Conservation (phyloP, 805 yeast genomes). For the Kodamaea hsintzibuensis region DNA sequence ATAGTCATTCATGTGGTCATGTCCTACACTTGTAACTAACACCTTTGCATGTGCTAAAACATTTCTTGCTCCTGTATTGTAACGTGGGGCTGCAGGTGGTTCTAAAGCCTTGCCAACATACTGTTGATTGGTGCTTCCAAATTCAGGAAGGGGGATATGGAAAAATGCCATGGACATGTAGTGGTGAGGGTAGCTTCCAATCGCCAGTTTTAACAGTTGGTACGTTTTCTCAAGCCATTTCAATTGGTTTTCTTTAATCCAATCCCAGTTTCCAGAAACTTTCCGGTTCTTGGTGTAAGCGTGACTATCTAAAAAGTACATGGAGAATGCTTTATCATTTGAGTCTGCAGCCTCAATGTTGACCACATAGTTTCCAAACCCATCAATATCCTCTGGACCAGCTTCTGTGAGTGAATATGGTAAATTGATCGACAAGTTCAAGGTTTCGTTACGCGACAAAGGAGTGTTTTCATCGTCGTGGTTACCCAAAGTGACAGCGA, state of each 20-base stretch:
- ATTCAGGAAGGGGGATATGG: constrained; percentile 94
- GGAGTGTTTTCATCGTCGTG: constrained; percentile 87
- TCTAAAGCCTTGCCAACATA: constrained; percentile 69
- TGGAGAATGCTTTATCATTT: constrained; percentile 46
- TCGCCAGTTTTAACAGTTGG: constrained; percentile 15
- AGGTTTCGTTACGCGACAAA: constrained; percentile 57
- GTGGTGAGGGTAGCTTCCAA: constrained; percentile 27
- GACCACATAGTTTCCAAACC: constrained; percentile 79
- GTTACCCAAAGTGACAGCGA: constrained; percentile 84
- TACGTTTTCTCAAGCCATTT: constrained; percentile 47
- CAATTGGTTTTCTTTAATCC: constrained; percentile 72
- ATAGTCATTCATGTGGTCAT: constrained; percentile 93
- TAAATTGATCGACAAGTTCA: constrained; percentile 53
- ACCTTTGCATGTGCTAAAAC: constrained; percentile 68
- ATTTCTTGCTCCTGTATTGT: constrained; percentile 66
- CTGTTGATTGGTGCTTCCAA: constrained; percentile 47
- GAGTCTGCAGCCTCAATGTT: constrained; percentile 46
- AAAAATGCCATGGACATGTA: constrained; percentile 83
- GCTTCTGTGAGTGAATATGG: constrained; percentile 67
- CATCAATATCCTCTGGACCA: constrained; percentile 71
- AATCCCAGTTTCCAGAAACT: constrained; percentile 78
- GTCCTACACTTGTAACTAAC: constrained; percentile 78
- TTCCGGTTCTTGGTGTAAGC: constrained; percentile 69
- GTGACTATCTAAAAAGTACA: constrained; percentile 86
- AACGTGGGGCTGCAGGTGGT: constrained; percentile 73